Percentiles rank a stretch among this genome's conserved stretches.
Conservation (phyloP, 148 eudicot genomes). For the Suaeda aralocaspica region DNA sequence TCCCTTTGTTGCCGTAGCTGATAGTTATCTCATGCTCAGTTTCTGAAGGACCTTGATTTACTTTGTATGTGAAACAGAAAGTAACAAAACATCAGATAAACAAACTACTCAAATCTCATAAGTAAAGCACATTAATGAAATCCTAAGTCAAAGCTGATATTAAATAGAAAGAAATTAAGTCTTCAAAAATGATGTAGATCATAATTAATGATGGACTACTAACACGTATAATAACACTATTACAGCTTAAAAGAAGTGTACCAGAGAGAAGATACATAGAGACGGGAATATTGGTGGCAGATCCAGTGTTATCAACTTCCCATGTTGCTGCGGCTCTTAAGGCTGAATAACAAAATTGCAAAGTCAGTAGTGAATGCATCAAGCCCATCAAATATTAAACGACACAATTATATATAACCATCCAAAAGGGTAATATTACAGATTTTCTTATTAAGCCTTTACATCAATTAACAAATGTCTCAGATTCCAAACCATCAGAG, state of each 20-base stretch:
- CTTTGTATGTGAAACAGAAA: slow-evolving; percentile 29
- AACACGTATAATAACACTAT: slow-evolving; percentile 17
- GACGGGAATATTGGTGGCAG: slow-evolving; percentile 56
- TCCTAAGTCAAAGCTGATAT: no score
- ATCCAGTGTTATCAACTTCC: slow-evolving; percentile 94
- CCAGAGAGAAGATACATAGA: slow-evolving; percentile 97
- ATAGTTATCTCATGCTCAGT: slow-evolving; percentile 69
- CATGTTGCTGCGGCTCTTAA: slow-evolving; percentile 78
- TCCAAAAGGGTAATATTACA: neutral
- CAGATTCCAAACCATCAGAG: no score
- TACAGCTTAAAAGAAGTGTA: slow-evolving; percentile 20
- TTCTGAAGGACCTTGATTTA: slow-evolving; percentile 35
- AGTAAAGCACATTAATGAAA: neutral
- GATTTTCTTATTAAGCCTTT: neutral
- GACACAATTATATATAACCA: neutral
- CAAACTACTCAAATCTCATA: neutral
- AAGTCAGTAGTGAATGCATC: slow-evolving; percentile 15
- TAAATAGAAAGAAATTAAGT: no score
- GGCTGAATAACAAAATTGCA: slow-evolving; percentile 40
- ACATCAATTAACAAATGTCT: neutral
- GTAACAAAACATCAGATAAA: slow-evolving; percentile 2
- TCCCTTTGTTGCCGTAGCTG: slow-evolving; percentile 95
- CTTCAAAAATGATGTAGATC: neutral
- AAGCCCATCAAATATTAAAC: slow-evolving; percentile 1
- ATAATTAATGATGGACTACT: neutral